Percentiles rank a stretch among this genome's conserved stretches.
Conservation (phyloP, 345 rosid species). For the Pelargonium nanum region DNA sequence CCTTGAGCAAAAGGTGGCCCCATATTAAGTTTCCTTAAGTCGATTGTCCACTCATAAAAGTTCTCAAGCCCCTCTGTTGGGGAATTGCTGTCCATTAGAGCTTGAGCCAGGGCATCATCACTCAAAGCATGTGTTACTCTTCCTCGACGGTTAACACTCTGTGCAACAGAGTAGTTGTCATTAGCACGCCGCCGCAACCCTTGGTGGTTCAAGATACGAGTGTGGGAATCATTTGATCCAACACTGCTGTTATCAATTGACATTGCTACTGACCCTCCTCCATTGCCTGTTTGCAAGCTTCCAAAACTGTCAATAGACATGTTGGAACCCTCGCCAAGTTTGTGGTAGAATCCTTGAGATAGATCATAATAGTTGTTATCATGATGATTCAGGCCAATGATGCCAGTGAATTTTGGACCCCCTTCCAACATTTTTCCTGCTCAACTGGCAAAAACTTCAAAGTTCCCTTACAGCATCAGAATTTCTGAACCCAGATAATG, state of each 20-base stretch:
- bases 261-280: conserved; percentile 38
- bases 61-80: conserved; percentile 27
- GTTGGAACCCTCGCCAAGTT: conserved; percentile 34
- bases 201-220: conserved; percentile 38
- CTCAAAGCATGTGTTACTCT: conserved; percentile 25
- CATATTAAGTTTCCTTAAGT: conserved; percentile 33
- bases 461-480: conserved; percentile 13
- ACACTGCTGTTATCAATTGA: conserved; percentile 34
- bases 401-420: conserved; percentile 28
- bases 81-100: conserved; percentile 27
- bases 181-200: conserved; percentile 25
- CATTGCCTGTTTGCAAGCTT: conserved; percentile 35
- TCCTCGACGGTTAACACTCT: conserved; percentile 27
- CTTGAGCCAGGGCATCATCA: conserved; percentile 31
- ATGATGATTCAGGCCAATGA: conserved; percentile 24
- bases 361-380: conserved; percentile 24
- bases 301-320: conserved; percentile 36
- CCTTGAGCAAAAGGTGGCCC: conserved; percentile 40
- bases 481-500: conserved; percentile 6
- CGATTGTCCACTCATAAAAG: conserved; percentile 32
- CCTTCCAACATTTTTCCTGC: conserved; percentile 27
- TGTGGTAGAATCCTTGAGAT: conserved; percentile 31
- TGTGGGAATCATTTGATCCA: conserved; percentile 35
- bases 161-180: conserved; percentile 23
- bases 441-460: background rate